Conservation (phyloP, 352 stramenopile species). For the Phytopythium aichiense region DNA sequence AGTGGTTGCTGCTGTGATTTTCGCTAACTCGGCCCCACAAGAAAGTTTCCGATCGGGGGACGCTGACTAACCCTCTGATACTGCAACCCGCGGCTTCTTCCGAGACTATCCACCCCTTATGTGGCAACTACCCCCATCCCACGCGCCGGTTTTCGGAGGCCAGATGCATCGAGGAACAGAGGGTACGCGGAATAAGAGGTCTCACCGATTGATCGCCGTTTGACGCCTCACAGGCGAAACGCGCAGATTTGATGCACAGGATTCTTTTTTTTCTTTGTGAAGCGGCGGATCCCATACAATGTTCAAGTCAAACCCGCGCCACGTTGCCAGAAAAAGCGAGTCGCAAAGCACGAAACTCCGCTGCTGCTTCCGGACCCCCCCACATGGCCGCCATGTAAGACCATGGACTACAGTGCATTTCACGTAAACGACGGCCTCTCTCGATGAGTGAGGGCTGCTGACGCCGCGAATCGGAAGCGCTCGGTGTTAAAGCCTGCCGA, state of each 20-base stretch:
- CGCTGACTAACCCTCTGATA: neutral
- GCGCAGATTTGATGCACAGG: neutral
- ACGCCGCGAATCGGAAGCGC: too few species aligned
- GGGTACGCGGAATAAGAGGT: neutral
- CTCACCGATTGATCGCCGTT: neutral
- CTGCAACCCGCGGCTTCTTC: neutral
- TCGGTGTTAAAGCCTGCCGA: neutral
- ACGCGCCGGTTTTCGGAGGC: neutral
- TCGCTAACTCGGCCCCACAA: constrained; percentile 10
- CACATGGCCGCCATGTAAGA: too few species aligned
- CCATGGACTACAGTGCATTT: too few species aligned
- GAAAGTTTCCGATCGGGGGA: constrained; percentile 9
- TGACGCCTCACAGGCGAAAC: neutral
- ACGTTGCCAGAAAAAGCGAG: too few species aligned
- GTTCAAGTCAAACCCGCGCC: too few species aligned
- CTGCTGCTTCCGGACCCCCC: too few species aligned
- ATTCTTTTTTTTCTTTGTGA: neutral
- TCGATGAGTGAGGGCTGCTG: too few species aligned
- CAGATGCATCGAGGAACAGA: neutral
- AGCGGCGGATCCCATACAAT: too few species aligned
- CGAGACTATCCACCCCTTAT: neutral
- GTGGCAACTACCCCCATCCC: neutral
- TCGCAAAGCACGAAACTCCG: too few species aligned
- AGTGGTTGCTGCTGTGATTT: neutral
- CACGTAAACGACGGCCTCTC: too few species aligned